A percentile compares a stretch with the other conserved stretches of the same genome.
Evolutionary conservation across 352 stramenopile species (phyloP).

Genomic region (Globisporangium cylindrosporum): DNA sequence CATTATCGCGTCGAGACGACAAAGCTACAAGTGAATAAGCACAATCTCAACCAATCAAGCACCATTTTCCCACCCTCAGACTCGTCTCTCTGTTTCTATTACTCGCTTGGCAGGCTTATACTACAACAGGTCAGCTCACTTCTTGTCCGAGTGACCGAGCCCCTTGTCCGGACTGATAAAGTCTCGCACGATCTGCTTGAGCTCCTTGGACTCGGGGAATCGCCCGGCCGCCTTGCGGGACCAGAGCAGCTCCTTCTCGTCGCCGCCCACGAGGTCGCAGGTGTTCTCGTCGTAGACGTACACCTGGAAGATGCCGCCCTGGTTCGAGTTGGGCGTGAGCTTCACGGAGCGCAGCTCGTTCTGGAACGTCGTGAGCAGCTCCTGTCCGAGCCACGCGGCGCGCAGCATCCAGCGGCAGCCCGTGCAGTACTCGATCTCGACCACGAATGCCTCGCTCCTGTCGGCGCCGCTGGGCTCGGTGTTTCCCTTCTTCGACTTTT

Average conservation of each 20-base stretch:
- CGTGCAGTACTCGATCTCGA: constrained; percentile 93
- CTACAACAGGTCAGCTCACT: constrained; percentile 23
- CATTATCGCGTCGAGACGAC: constrained; percentile 7
- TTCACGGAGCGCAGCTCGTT: constrained; percentile 67
- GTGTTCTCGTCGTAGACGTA: constrained; percentile 38
- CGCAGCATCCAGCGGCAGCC: constrained; percentile 90
- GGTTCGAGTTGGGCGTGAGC: constrained; percentile 55
- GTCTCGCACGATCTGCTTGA: constrained; percentile 92
- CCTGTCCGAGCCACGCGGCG: constrained; percentile 86
- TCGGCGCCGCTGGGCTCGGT: background rate
- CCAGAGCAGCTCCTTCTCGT: constrained; percentile 75
- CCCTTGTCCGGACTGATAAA: constrained; percentile 72
- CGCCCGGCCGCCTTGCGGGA: constrained; percentile 72
- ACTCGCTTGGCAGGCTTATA: background rate
- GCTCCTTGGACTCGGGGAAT: constrained; percentile 91
- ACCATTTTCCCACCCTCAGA: background rate
- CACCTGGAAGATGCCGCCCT: constrained; percentile 69
- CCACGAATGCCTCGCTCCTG: constrained; percentile 35
- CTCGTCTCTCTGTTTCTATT: background rate
- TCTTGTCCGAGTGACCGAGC: constrained; percentile 87
- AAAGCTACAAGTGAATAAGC: constrained; percentile 7
- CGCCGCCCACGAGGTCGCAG: constrained; percentile 14
- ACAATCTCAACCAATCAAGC: background rate
- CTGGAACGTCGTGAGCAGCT: constrained; percentile 92
- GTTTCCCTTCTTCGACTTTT: constrained; percentile 1